phyloP scores from a whole-genome alignment of 1,139 yeast species.

The Magnusiomyces magnusii region DNA sequence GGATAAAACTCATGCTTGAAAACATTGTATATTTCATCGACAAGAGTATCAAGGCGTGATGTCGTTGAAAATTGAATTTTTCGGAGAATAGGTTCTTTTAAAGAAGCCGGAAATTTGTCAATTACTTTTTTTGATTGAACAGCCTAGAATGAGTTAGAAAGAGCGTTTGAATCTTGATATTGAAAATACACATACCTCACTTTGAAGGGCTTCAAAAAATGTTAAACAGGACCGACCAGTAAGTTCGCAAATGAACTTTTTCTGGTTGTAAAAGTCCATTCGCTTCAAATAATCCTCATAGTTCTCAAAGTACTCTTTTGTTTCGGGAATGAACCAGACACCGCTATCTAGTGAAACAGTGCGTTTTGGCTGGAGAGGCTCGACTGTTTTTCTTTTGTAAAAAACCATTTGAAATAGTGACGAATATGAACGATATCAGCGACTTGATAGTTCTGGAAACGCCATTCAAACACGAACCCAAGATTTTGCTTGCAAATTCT shows the following conservation, averaged over 20 bases:
- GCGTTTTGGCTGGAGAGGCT: conserved; percentile 23
- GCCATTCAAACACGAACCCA: neutral
- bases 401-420: conserved; percentile 20
- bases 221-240: conserved; percentile 91
- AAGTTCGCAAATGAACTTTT: conserved; percentile 88
- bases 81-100: conserved; percentile 83
- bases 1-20: conserved; percentile 86
- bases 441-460: neutral
- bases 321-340: conserved; percentile 70
- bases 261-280: conserved; percentile 39
- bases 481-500: conserved; percentile 1
- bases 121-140: conserved; percentile 50
- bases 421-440: neutral
- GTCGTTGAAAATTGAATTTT: conserved; percentile 74
- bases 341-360: conserved; percentile 26
- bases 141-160: conserved; percentile 10
- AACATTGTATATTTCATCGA: conserved; percentile 63
- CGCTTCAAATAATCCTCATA: conserved; percentile 65
- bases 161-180: neutral
- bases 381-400: conserved; percentile 34
- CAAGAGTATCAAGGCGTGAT: conserved; percentile 79
- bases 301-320: conserved; percentile 76
- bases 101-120: conserved; percentile 77
- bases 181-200: conserved; percentile 40
- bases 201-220: conserved; percentile 76